phyloP scores from a whole-genome alignment of 1,284 basidiomycete species.

The Boletus semigastroideus region DNA sequence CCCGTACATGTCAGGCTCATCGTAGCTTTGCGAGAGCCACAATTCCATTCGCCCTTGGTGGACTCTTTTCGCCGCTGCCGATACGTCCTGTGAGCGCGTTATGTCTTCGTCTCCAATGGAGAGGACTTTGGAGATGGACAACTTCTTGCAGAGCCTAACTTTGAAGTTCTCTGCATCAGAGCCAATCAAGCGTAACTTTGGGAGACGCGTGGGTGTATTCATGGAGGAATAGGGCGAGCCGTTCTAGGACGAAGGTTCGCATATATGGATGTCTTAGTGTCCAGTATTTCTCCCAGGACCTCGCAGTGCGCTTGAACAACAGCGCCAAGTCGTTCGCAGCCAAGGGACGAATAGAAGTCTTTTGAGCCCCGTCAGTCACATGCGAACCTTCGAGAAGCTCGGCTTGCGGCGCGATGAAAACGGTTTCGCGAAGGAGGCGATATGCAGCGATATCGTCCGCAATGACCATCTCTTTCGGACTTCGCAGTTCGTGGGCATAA shows the following conservation, averaged over 20 bases:
- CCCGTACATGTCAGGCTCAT: conserved; percentile 90
- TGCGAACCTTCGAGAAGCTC: neutral
- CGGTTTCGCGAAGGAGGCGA: neutral
- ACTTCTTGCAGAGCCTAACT: neutral
- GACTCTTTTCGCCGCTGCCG: neutral
- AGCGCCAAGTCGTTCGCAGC: neutral
- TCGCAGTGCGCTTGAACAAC: neutral
- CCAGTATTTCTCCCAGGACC: neutral
- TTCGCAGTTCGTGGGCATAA: neutral
- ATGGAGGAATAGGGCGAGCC: neutral
- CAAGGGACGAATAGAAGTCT: neutral
- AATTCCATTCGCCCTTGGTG: conserved; percentile 48
- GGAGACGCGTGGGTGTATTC: neutral
- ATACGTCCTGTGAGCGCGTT: neutral
- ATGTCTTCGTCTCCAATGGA: neutral
- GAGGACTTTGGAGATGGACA: neutral
- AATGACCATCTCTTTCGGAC: neutral
- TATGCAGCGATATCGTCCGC: neutral
- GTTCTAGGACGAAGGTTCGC: neutral
- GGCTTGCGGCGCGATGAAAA: neutral
- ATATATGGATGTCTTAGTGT: neutral
- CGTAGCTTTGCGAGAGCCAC: conserved; percentile 68
- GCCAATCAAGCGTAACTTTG: neutral
- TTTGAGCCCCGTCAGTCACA: neutral
- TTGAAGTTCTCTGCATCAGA: neutral